phyloP scores from a whole-genome alignment of 2,329 filamentous ascomycete species.

The Sporothrix protearum region DNA sequence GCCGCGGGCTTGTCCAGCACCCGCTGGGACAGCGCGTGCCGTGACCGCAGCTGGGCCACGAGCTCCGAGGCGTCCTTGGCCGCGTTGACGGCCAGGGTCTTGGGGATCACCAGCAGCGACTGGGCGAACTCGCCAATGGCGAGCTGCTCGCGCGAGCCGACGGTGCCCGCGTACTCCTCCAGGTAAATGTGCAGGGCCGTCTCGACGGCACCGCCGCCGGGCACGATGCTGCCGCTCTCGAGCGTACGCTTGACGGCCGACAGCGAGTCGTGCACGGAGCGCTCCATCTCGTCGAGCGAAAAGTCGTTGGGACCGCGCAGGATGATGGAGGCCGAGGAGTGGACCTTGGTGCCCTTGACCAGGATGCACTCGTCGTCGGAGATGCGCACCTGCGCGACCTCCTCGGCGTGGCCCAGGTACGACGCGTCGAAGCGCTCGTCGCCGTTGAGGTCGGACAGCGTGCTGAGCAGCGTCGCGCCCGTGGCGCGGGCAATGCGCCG shows the following conservation, averaged over 20 bases:
- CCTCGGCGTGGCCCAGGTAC: conserved; percentile 85
- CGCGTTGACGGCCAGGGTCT: conserved; percentile 94
- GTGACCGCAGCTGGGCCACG: conserved; percentile 88
- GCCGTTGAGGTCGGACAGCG: conserved; percentile 91
- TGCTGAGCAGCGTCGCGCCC: conserved; percentile 87
- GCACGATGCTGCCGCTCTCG: conserved; percentile 94
- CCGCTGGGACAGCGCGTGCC: conserved; percentile 90
- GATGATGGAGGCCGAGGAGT: conserved; percentile 92
- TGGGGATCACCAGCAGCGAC: conserved; percentile 88
- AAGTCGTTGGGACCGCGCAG: conserved; percentile 94
- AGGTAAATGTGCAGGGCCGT: conserved; percentile 99
- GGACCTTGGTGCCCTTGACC: conserved; percentile 90
- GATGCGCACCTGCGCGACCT: conserved; percentile 96
- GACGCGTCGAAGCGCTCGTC: conserved; percentile 95
- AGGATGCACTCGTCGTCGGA: conserved; percentile 98
- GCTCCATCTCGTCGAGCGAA: conserved; percentile 98
- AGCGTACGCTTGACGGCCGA: conserved; percentile 96
- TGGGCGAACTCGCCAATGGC: conserved; percentile 97
- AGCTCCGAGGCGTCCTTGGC: conserved; percentile 95
- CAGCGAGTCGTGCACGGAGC: conserved; percentile 93
- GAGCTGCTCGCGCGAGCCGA: conserved; percentile 93
- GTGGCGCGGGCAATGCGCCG: conserved; percentile 94
- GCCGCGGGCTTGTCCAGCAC: conserved; percentile 60
- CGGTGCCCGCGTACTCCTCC: conserved; percentile 96
- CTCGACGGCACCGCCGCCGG: conserved; percentile 93